Evolutionary conservation across 2,329 filamentous ascomycete genomes (phyloP).

Genomic region (Penicillium crustosum): DNA sequence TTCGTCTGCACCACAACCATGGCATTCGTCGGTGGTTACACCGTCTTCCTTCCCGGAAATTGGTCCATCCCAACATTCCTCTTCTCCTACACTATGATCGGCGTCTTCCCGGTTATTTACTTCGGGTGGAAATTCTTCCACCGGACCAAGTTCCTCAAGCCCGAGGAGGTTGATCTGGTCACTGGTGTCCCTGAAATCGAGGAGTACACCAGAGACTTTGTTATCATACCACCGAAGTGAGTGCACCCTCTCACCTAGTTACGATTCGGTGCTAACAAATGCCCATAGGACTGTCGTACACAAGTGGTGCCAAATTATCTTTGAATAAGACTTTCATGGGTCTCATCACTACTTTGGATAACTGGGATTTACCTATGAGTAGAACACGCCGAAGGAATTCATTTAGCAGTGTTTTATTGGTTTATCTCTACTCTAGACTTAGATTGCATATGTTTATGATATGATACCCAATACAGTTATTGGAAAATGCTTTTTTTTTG

Average conservation of each 20-base stretch:
- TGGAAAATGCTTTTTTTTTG: neutral
- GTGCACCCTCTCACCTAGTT: constrained; percentile 19
- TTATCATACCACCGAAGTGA: constrained; percentile 56
- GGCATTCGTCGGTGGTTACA: constrained; percentile 73
- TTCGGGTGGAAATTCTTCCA: constrained; percentile 70
- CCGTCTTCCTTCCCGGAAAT: constrained; percentile 67
- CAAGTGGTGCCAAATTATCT: constrained; percentile 23
- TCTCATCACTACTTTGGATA: neutral
- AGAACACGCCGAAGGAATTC: neutral
- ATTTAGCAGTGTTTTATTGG: neutral
- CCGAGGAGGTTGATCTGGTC: constrained; percentile 62
- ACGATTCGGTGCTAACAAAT: constrained; percentile 2
- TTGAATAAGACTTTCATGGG: constrained; percentile 15
- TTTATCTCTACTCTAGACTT: neutral
- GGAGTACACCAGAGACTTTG: constrained; percentile 63
- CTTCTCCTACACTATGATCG: constrained; percentile 75
- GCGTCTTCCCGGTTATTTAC: constrained; percentile 68
- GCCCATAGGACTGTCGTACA: constrained; percentile 27
- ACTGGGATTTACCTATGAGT: neutral
- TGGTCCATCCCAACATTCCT: constrained; percentile 72
- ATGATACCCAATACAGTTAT: constrained; percentile 4
- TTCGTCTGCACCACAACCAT: constrained; percentile 65
- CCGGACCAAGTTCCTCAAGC: constrained; percentile 58
- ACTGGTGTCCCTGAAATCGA: constrained; percentile 66
- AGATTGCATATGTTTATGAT: neutral